Base-by-base conservation (phyloP, 345 rosid species). In the Linum lewisii region DNA sequence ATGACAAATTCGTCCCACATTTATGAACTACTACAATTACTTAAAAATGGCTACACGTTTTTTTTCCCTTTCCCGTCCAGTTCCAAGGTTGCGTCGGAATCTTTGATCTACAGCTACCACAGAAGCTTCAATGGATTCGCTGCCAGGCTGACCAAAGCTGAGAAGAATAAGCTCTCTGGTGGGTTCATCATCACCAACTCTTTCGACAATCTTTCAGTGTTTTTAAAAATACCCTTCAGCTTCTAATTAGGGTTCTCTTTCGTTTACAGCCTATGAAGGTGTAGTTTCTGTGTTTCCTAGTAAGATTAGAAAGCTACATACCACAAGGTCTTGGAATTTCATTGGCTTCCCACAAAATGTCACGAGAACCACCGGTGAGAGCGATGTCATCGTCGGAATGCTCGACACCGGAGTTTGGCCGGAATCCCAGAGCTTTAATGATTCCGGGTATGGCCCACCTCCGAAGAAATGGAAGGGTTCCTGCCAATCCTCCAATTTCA, bases 371-470 rank as follows among this genome's bases (percentile, higher is more conserved):
- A 42, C 47, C 47, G 16, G 47, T 21, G 16, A 52, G 7, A 51
- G 58, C 38, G 50, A 53, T 22, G 32, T 63, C 8, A 53, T 52
- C 38, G 29, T 63, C 18, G 59, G 66, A 19, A 32, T 63, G 16
- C 38, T 63, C 37, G 66, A 63, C 47, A 42, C 47, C 47, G 47
- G 47, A 10, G 15, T 42, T 16, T 42, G 47, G 47, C 47, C 47
- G 47, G 66, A 63, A 32, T 63, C 66, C 10, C 5, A 22, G 32
- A 63, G 66, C 42, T 63, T 63, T 23, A 34, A 11, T 4, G 66
- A 52, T 32, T n/a, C 36, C 13, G 66, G 66, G 2, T 53, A 51
- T 19, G 32, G 58, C 18, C 47, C 47, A 42, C 47, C 47, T 42
- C 47, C 47, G 16, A 42, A 42, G 47, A 42, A 42, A 42, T 63